These are phyloP conservation scores for Tagetes patula DNA, from an alignment of 129 eudicot genomes.

Conservation along the genomic window DNA sequence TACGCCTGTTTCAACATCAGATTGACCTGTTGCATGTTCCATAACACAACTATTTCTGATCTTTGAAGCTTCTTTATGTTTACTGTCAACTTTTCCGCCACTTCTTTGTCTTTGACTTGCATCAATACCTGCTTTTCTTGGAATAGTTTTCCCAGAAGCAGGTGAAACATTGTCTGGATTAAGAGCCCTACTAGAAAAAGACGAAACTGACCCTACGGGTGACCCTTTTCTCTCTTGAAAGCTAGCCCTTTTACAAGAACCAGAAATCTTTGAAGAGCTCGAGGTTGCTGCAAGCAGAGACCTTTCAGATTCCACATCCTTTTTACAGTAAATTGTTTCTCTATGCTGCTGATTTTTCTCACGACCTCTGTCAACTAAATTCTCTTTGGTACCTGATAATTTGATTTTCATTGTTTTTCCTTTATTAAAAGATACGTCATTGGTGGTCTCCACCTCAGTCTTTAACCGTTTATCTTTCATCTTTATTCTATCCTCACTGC, in stretches of 20 bases:
- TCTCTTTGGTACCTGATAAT: constrained; percentile 36
- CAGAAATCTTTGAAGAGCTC: constrained; percentile 80
- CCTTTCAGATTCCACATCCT: constrained; percentile 50
- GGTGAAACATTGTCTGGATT: constrained; percentile 32
- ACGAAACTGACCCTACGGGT: constrained; percentile 80
- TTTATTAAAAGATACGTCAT: neutral
- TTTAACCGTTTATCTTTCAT: constrained; percentile 47
- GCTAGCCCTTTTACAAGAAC: constrained; percentile 52
- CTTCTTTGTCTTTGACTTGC: constrained; percentile 25
- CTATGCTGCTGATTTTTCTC: constrained; percentile 43
- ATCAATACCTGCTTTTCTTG: constrained; percentile 37
- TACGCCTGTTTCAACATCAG: constrained; percentile 5
- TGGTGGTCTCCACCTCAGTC: neutral
- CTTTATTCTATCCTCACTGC: constrained; percentile 34
- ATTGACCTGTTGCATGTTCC: constrained; percentile 1
- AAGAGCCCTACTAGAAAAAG: constrained; percentile 54
- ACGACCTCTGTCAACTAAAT: constrained; percentile 24
- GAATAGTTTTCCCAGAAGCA: constrained; percentile 30
- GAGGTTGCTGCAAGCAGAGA: constrained; percentile 56
- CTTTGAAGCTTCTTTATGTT: constrained; percentile 17
- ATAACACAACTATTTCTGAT: neutral
- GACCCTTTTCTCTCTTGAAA: constrained; percentile 59
- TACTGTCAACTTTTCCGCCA: constrained; percentile 33
- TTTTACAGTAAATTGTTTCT: constrained; percentile 27
- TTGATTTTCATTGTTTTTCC: constrained; percentile 25